Conservation (phyloP, 164 flowering plant species). For the Macadamia tetraphylla region DNA sequence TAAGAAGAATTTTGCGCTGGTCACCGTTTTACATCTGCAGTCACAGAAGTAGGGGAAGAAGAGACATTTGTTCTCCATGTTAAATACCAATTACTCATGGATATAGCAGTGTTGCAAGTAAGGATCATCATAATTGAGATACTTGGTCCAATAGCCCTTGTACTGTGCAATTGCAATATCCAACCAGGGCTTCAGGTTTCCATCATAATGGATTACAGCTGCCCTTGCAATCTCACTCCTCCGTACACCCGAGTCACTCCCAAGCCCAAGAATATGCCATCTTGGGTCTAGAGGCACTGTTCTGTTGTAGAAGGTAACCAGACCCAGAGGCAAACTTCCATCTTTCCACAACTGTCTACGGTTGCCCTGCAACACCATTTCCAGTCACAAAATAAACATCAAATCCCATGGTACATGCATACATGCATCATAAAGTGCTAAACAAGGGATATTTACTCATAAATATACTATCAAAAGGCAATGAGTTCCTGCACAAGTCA, state of each 20-base stretch:
- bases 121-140: conserved; percentile 17
- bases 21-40: not conserved
- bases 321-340: conserved; percentile 80
- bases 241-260: conserved; percentile 11
- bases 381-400: not conserved
- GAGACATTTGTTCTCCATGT: not conserved
- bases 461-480: not conserved
- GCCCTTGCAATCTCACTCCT: conserved; percentile 5
- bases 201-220: conserved; percentile 22
- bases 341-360: conserved; percentile 53
- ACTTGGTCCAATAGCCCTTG: conserved; percentile 18
- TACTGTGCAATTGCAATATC: conserved; percentile 17
- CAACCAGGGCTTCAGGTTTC: conserved; percentile 25
- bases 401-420: not conserved
- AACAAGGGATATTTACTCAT: not conserved
- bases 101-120: conserved; percentile 20
- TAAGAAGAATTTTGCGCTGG: not conserved
- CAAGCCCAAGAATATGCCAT: conserved; percentile 61
- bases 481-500: not conserved
- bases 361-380: conserved; percentile 46
- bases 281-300: conserved; percentile 51
- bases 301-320: conserved; percentile 67
- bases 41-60: not conserved
- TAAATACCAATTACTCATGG: not conserved
- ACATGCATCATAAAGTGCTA: not conserved